Evolutionary conservation across 257 asterid genomes (phyloP).

Genomic region (Apocynum venetum): DNA sequence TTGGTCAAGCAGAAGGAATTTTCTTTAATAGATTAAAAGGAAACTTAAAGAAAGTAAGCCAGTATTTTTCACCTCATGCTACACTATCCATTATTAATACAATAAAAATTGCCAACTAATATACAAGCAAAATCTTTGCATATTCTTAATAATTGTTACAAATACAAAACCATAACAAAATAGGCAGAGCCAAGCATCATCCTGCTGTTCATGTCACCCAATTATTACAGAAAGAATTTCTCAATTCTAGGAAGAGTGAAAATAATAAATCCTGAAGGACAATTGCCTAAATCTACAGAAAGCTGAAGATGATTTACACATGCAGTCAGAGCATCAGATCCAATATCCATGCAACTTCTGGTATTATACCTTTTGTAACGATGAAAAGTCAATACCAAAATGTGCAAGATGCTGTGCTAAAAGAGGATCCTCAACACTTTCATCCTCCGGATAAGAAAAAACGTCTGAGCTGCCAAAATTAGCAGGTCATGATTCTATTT

Average conservation of each 20-base stretch:
- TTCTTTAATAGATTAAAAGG: neutral
- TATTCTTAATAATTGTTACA: neutral
- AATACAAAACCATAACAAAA: neutral
- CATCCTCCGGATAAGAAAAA: constrained; percentile 96
- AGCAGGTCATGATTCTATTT: constrained; percentile 49
- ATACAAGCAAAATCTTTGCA: neutral
- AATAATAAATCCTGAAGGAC: neutral
- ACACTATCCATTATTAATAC: neutral
- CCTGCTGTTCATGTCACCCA: neutral
- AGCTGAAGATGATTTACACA: neutral
- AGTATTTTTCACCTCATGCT: neutral
- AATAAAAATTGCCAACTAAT: neutral
- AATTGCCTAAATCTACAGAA: neutral
- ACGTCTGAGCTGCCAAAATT: constrained; percentile 99
- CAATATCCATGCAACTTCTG: constrained; percentile 20
- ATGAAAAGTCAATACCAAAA: constrained; percentile 94
- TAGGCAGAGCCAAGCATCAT: neutral
- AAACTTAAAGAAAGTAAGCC: neutral
- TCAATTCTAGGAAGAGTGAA: neutral
- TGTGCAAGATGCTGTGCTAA: constrained; percentile 89
- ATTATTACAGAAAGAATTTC: too few relatives aligned
- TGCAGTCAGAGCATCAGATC: constrained; percentile 12
- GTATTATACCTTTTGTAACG: constrained; percentile 83
- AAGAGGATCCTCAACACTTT: constrained; percentile 85
- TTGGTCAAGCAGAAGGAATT: neutral